These are phyloP conservation scores for Penicillium riverlandense DNA, from an alignment of 495 filamentous ascomycete species.

Conservation along the genomic window DNA sequence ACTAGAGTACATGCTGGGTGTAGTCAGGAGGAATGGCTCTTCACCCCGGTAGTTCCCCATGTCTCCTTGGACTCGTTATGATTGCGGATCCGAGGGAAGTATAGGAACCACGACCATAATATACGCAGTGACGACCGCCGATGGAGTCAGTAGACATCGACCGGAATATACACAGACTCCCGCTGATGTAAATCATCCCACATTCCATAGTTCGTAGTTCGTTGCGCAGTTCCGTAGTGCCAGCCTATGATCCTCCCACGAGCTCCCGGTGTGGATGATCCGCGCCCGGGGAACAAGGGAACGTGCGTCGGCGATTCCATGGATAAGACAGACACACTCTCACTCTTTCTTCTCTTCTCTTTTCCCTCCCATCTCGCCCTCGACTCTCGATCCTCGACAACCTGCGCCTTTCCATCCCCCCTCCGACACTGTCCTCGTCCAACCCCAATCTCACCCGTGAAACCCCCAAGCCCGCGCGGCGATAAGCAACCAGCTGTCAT, in stretches of 20 bases:
- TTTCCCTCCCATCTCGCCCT: constrained; percentile 1
- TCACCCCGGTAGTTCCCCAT: too few species aligned
- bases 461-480: constrained; percentile 4
- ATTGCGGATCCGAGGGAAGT: too few species aligned
- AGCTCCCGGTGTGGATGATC: constrained; percentile 1
- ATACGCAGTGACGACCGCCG: too few species aligned
- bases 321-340: too few species aligned
- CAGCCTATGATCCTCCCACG: neutral
- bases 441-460: constrained; percentile 1
- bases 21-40: too few species aligned
- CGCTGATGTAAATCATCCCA: too few species aligned
- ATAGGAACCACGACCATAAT: too few species aligned
- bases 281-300: constrained; percentile 4
- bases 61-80: too few species aligned
- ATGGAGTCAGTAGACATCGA: too few species aligned
- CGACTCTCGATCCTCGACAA: neutral
- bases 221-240: neutral
- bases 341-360: neutral
- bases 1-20: too few species aligned
- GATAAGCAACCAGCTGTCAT: neutral
- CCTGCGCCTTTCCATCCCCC: neutral
- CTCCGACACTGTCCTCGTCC: neutral
- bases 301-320: too few species aligned
- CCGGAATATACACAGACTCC: too few species aligned
- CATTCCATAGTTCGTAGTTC: neutral